Percentiles rank a stretch among this genome's conserved stretches.
Conservation (phyloP, 148 eudicot genomes). For the Rhododendron williamsianum region DNA sequence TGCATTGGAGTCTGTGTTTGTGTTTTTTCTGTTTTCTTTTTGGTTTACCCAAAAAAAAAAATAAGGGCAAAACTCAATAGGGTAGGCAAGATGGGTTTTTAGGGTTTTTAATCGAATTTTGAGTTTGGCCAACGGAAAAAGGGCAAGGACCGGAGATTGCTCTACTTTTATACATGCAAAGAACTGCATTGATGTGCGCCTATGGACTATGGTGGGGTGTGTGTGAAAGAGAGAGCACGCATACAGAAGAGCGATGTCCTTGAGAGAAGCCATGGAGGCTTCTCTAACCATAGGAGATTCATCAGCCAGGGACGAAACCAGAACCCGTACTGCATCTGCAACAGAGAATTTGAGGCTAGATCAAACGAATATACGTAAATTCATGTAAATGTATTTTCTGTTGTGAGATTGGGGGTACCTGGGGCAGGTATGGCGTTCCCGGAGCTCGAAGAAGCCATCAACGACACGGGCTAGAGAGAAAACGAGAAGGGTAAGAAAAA, state of each 20-base stretch:
- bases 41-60: no score
- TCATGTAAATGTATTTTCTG: background rate
- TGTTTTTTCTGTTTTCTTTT: no score
- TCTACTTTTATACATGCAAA: background rate
- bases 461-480: background rate
- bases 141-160: background rate
- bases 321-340: slow-evolving; percentile 84
- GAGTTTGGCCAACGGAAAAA: background rate
- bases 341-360: background rate
- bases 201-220: background rate
- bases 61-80: background rate
- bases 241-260: slow-evolving; percentile 71
- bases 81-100: background rate
- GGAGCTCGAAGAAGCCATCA: slow-evolving; percentile 61
- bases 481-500: background rate
- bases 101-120: background rate
- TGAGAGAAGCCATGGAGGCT: slow-evolving; percentile 83
- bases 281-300: slow-evolving; percentile 74
- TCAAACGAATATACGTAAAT: background rate
- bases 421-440: slow-evolving; percentile 65
- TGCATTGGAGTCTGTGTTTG: no score
- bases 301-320: slow-evolving; percentile 70
- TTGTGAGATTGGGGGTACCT: slow-evolving; percentile 25
- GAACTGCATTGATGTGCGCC: background rate
- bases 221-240: background rate